Evolutionary conservation across 1,284 basidiomycete species (phyloP).

Genomic region (Boletus mariae): DNA sequence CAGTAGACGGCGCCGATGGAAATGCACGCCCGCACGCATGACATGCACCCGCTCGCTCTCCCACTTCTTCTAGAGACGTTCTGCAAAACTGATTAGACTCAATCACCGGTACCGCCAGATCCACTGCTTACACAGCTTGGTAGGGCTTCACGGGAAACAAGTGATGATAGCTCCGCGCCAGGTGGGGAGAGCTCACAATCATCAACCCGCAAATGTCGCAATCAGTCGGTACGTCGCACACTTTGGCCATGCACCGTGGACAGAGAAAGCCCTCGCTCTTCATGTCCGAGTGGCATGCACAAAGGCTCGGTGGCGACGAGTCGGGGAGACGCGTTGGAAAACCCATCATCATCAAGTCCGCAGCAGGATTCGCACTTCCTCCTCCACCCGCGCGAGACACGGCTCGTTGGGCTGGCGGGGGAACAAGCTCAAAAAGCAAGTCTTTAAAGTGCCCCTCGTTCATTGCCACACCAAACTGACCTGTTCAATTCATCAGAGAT

Average conservation of each 20-base stretch:
- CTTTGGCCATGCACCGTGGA: constrained; percentile 86
- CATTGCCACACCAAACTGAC: constrained; percentile 91
- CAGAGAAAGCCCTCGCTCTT: constrained; percentile 92
- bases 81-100: constrained; percentile 29
- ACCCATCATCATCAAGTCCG: constrained; percentile 98
- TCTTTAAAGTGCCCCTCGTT: constrained; percentile 98
- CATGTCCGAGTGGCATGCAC: constrained; percentile 90
- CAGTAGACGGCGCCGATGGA: constrained; percentile 36
- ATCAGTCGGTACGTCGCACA: constrained; percentile 98
- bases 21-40: constrained; percentile 74
- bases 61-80: constrained; percentile 37
- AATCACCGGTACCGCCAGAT: constrained; percentile 1
- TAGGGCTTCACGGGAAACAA: constrained; percentile 87
- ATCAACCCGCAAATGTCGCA: constrained; percentile 97
- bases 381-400: constrained; percentile 48
- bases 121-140: constrained; percentile 66
- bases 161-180: constrained; percentile 94
- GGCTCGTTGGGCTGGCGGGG: constrained; percentile 83
- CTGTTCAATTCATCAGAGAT: constrained; percentile 38
- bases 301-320: constrained; percentile 78
- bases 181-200: constrained; percentile 95
- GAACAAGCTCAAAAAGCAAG: constrained; percentile 91
- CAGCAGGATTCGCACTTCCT: constrained; percentile 57
- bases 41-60: constrained; percentile 44
- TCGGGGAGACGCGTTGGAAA: constrained; percentile 91